Base-by-base conservation (phyloP, 306 rosid species). In the Leucaena leucocephala region DNA sequence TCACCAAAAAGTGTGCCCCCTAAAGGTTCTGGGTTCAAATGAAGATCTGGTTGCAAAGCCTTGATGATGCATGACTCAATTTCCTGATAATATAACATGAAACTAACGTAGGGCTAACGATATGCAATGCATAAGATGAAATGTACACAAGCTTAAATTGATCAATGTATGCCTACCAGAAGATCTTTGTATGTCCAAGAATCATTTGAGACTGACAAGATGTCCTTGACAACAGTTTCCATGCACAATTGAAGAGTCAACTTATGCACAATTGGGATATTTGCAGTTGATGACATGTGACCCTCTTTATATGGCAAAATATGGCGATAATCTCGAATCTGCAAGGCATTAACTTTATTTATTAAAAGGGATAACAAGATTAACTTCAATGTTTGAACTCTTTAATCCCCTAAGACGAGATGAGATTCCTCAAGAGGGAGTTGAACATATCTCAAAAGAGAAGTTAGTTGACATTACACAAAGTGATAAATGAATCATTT, bases 241-340 rank as follows among this genome's bases (percentile, higher is more conserved):
- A 71, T 75, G 64, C 58, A 36, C 85, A 78, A 78, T 14, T 65
- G 79, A 2, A 85, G 63, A 68, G 50, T 66, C 72, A 82, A 75
- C 72, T 76, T 78, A 43, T 82, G 79, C 70, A 85, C 86, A 75
- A 63, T 57, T 36, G 82, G 85, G 69, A 45, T 3, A 19, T 48
- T 75, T 22, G 71, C 66, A 15, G 70, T 16, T 27, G 61, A 55
- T 62, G 36, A 38, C 81, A 39, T 15, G 14, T 39, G 62, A 69
- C 67, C 78, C 64, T 49, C 80, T 62, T 75, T 54, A 9, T 43
- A 59, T 49, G 69, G 35, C 38, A 77, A 85, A 75, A 52, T 36
- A 54, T 61, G 19, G n/a, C 88, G 88, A 78, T 82, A 85, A 78
- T 85, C 86, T 52, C 57, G 85, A 82, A 85, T 82, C 88, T 85